Base-by-base conservation (phyloP, 345 rosid species). In the Syzygium aromaticum region DNA sequence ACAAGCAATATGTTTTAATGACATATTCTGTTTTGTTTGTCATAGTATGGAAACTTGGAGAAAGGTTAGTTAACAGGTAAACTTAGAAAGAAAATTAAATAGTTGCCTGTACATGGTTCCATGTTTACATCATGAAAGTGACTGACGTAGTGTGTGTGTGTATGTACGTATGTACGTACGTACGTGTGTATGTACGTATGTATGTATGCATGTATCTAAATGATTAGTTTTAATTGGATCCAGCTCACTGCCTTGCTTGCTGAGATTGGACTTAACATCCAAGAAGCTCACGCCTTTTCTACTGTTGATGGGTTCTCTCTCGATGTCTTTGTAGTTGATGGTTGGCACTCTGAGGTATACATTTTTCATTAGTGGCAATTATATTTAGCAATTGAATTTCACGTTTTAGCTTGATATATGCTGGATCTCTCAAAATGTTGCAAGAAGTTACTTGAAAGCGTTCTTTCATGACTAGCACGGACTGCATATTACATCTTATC, bases 261-360 rank as follows among this genome's bases (percentile, higher is more conserved):
- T 86, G 99, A 95, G 89, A 92, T 98, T 93, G 99, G 98, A 54
- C 90, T 98, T 90, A 94, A 95, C 90, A 98, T 98, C 88, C 95
- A 95, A 92, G 99, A 98, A 90, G 99, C 99, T 88, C 99, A 95
- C 90, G 99, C 97, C 30, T 96, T 98, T 92, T 96, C 99, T 56
- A 98, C 98, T 3, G 93, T 54, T 19, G 99, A 98, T 92, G 99
- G 99, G 87, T 98, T 90, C 93, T 98, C 99, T 86, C 91, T 96
- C 51, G 99, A 95, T 88, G 97, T 96, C 85, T 96, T 98, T 88
- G 98, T 98, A 86, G 99, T 98, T 93, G 97, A 95, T 89, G 99
- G 99, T 87, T 98, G 98, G 99, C 93, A 92, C 6, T 92, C 92
- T 89, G 98, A 96, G 98, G 99, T 96, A 93, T 51, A 67, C 56